Conservation (phyloP, 176 grass and related monocot genomes). For the Eleusine coracana region DNA sequence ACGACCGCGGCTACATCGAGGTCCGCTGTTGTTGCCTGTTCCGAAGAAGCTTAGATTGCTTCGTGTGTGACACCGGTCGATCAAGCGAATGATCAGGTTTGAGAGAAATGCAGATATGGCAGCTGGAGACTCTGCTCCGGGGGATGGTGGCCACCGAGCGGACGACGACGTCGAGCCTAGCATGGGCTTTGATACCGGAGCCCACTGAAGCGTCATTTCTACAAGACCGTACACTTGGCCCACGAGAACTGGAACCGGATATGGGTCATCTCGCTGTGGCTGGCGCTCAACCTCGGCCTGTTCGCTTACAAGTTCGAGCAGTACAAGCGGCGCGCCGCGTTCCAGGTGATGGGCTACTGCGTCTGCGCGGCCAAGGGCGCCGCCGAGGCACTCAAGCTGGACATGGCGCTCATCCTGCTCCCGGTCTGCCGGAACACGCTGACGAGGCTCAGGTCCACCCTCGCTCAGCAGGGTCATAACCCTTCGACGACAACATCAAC, state of each 20-base stretch:
- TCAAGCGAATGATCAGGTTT: no score
- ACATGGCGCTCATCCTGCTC: conserved; percentile 94
- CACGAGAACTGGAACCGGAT: conserved; percentile 92
- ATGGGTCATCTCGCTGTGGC: conserved; percentile 72
- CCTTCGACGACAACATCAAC: conserved; percentile 98
- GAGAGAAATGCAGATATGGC: conserved; percentile 72
- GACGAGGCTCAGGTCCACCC: conserved; percentile 73
- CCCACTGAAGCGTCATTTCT: conserved; percentile 53
- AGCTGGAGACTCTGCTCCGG: conserved; percentile 81
- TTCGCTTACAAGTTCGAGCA: conserved; percentile 86
- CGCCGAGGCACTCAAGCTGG: conserved; percentile 94
- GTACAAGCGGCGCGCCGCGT: conserved; percentile 63
- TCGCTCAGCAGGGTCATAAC: conserved; percentile 56
- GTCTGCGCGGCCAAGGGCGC: conserved; percentile 92
- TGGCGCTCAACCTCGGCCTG: conserved; percentile 56
- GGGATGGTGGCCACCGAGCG: conserved; percentile 55
- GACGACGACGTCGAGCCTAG: conserved; percentile 61
- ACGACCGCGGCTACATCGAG: conserved; percentile 90
- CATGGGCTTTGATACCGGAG: conserved; percentile 76
- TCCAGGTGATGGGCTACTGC: conserved; percentile 93
- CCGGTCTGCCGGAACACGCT: conserved; percentile 94
- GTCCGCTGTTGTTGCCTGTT: conserved; percentile 3
- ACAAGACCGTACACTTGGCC: conserved; percentile 52
- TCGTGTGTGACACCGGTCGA: no score
- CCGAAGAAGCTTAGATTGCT: no score